These are phyloP conservation scores for Picea glauca DNA, from an alignment of 75 land plant species.

Conservation along the genomic window DNA sequence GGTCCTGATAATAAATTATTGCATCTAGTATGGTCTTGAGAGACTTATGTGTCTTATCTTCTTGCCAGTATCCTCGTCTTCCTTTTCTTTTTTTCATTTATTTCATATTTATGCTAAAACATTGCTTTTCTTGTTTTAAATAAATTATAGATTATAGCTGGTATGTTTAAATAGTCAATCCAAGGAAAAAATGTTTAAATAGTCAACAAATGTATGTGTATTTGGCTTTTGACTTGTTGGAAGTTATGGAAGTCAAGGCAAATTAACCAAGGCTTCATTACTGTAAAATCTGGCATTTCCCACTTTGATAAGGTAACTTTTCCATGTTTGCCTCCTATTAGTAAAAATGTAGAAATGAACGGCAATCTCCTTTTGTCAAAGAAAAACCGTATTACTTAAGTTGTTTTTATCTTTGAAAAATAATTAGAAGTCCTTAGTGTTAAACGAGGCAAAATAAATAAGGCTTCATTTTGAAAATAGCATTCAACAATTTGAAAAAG, in stretches of 20 bases:
- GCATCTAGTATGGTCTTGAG: background rate
- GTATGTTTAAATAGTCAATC: no score
- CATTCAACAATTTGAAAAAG: background rate
- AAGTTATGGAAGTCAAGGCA: no score
- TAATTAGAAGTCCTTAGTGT: background rate
- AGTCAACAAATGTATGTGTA: no score
- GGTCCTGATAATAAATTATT: no score
- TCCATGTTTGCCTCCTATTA: background rate
- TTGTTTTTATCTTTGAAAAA: background rate
- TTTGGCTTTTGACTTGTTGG: no score
- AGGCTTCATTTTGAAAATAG: background rate
- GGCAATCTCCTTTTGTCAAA: background rate
- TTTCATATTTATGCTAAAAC: no score
- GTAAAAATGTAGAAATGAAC: background rate
- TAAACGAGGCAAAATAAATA: background rate
- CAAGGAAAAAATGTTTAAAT: no score
- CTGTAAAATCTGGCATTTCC: no score
- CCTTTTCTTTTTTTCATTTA: background rate
- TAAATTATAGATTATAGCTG: no score
- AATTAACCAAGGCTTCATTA: no score
- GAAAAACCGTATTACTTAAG: background rate
- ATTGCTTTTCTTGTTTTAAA: no score
- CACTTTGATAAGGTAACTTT: no score
- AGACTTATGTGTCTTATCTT: background rate
- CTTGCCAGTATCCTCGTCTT: background rate